phyloP scores from a whole-genome alignment of 2,329 filamentous ascomycete species.

The Pezicula carpinea region DNA sequence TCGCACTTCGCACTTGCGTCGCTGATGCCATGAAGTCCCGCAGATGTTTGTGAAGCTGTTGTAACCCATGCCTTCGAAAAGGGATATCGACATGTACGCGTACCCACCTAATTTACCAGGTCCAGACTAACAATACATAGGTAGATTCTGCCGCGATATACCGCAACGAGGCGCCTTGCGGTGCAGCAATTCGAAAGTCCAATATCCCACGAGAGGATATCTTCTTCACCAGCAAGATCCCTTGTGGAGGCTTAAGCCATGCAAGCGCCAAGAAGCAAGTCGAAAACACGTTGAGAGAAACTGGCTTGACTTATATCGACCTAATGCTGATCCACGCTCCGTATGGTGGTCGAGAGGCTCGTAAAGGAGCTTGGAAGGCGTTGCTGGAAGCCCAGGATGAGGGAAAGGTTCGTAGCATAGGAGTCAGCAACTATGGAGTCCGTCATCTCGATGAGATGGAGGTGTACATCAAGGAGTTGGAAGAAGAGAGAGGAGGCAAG shows the following conservation, averaged over 20 bases:
- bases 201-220: slow-evolving; percentile 48
- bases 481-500: slow-evolving; percentile 52
- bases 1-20: slow-evolving; percentile 5
- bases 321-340: slow-evolving; percentile 60
- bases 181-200: slow-evolving; percentile 45
- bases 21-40: slow-evolving; percentile 38
- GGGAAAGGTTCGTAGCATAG: slow-evolving; percentile 57
- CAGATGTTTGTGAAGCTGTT: slow-evolving; percentile 51
- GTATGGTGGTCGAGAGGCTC: slow-evolving; percentile 49
- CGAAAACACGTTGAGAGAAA: slow-evolving; percentile 53
- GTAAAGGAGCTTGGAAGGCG: slow-evolving; percentile 58
- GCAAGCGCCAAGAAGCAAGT: slow-evolving; percentile 60
- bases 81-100: slow-evolving; percentile 51
- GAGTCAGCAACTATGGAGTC: slow-evolving; percentile 63
- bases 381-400: slow-evolving; percentile 58
- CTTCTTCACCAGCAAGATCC: slow-evolving; percentile 61
- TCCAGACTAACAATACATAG: slow-evolving; percentile 24
- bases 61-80: slow-evolving; percentile 49
- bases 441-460: slow-evolving; percentile 59
- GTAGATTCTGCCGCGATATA: slow-evolving; percentile 56
- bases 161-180: slow-evolving; percentile 51
- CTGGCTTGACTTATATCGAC: slow-evolving; percentile 61
- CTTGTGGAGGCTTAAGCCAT: slow-evolving; percentile 50
- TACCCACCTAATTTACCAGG: background rate
- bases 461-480: slow-evolving; percentile 54